Conservation (phyloP, 805 yeast species). For the Hanseniaspora hatyaiensis region DNA sequence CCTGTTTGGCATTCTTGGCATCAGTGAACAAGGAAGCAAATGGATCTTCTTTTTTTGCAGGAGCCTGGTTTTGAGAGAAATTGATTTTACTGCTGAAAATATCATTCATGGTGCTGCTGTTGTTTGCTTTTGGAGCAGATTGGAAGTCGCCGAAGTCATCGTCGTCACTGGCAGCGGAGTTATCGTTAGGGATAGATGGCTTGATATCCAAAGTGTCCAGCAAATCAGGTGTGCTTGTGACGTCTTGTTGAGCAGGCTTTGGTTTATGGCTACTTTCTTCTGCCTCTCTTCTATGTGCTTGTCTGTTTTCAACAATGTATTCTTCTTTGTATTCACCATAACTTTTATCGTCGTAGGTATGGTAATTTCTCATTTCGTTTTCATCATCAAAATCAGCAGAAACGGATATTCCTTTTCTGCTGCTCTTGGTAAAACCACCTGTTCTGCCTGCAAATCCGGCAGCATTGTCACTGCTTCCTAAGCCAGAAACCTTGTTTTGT, state of each 20-base stretch:
- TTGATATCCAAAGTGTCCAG: slow-evolving; percentile 4
- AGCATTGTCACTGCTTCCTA: slow-evolving; percentile 39
- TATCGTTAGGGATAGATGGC: slow-evolving; percentile 15
- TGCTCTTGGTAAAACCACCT: slow-evolving; percentile 16
- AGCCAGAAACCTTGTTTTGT: slow-evolving; percentile 71
- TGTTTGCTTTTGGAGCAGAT: slow-evolving; percentile 48
- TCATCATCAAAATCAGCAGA: slow-evolving; percentile 38
- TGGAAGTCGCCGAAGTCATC: slow-evolving; percentile 79
- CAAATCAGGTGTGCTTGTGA: slow-evolving; percentile 9
- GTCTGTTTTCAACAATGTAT: slow-evolving; percentile 33
- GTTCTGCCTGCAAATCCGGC: slow-evolving; percentile 16
- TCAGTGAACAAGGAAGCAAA: slow-evolving; percentile 57
- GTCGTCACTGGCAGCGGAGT: slow-evolving; percentile 41
- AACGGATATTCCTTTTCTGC: slow-evolving; percentile 27
- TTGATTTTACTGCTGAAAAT: slow-evolving; percentile 18
- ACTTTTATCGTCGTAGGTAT: slow-evolving; percentile 25
- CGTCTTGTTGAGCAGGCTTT: slow-evolving; percentile 19
- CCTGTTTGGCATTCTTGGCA: slow-evolving; percentile 41
- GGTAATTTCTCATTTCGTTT: slow-evolving; percentile 39
- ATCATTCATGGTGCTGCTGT: slow-evolving; percentile 27
- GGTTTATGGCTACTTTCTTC: slow-evolving; percentile 16
- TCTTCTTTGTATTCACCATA: slow-evolving; percentile 25
- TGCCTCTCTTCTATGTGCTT: slow-evolving; percentile 27
- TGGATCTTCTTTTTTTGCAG: slow-evolving; percentile 43
- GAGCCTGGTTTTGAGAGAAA: slow-evolving; percentile 18